A percentile compares a stretch with the other conserved stretches of the same genome.
These are phyloP conservation scores for Cyberlindnera maclurae DNA, from an alignment of 805 yeast genomes.

Conservation along the genomic window DNA sequence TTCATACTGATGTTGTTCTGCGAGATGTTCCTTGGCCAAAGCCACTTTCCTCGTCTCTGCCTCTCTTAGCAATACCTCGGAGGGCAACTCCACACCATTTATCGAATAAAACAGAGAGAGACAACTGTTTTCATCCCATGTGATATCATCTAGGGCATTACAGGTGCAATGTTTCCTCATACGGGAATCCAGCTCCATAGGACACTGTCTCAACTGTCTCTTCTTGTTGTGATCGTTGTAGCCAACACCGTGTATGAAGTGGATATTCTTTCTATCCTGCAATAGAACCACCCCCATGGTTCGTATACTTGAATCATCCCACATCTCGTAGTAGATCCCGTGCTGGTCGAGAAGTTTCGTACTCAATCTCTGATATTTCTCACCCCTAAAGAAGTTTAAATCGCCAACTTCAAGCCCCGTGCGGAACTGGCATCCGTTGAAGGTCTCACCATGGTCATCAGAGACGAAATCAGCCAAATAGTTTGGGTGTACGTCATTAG, in stretches of 20 bases:
- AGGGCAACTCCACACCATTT: conserved; percentile 12
- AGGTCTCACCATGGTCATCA: conserved; percentile 59
- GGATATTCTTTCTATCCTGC: conserved; percentile 54
- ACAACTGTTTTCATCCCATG: conserved; percentile 57
- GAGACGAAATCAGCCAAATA: conserved; percentile 67
- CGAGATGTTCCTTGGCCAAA: not conserved
- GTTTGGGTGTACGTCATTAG: conserved; percentile 50
- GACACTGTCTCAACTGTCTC: conserved; percentile 52
- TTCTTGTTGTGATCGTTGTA: conserved; percentile 59
- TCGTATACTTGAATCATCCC: conserved; percentile 91
- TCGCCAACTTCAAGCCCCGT: conserved; percentile 77
- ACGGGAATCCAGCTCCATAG: conserved; percentile 56
- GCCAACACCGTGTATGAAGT: conserved; percentile 75
- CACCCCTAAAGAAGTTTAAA: conserved; percentile 65
- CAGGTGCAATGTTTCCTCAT: conserved; percentile 62
- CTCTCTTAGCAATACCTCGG: conserved; percentile 4
- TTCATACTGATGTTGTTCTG: conserved; percentile 9
- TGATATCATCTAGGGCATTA: conserved; percentile 61
- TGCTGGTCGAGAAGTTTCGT: conserved; percentile 63
- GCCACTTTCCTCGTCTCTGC: conserved; percentile 1
- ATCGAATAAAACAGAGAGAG: conserved; percentile 47
- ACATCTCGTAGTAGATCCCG: conserved; percentile 82
- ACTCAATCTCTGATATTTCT: conserved; percentile 62
- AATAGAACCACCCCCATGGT: conserved; percentile 75
- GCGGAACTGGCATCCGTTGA: conserved; percentile 87